Conservation (phyloP, 2,329 filamentous ascomycete genomes). For the Colletotrichum shisoi region DNA sequence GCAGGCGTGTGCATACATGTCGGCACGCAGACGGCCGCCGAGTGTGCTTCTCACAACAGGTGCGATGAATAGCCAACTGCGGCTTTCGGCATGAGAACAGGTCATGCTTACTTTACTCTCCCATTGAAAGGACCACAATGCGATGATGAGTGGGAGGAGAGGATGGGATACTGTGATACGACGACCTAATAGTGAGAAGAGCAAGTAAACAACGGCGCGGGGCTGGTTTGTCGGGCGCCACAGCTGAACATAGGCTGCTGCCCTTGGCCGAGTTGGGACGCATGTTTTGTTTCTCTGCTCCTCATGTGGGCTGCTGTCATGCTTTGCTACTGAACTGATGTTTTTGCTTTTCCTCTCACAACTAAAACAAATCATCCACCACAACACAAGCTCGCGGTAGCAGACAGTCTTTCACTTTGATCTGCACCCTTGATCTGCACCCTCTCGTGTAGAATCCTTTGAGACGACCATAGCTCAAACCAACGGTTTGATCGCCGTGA, state of each 20-base stretch:
- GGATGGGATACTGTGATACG: not conserved
- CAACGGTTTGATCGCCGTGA: not conserved
- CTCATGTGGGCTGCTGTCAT: not conserved
- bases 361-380: not conserved
- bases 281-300: not conserved
- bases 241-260: conserved; percentile 25
- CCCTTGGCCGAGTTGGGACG: not conserved
- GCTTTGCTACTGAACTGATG: not conserved
- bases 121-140: not conserved
- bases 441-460: not conserved
- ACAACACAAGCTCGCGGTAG: not conserved
- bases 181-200: not conserved
- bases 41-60: conserved; percentile 13
- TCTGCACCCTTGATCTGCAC: not conserved
- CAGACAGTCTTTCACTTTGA: not conserved
- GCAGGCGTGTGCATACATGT: conserved; percentile 6
- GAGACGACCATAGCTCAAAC: conserved; percentile 1
- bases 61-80: conserved; percentile 2
- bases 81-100: not conserved
- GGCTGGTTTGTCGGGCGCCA: conserved; percentile 22
- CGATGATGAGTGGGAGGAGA: not conserved
- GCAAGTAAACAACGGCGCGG: not conserved
- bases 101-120: conserved; percentile 6
- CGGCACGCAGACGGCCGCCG: not conserved
- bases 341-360: conserved; percentile 1